Evolutionary conservation across 441 rosid species (phyloP).

Genomic region (Flueggea neowawraea): DNA sequence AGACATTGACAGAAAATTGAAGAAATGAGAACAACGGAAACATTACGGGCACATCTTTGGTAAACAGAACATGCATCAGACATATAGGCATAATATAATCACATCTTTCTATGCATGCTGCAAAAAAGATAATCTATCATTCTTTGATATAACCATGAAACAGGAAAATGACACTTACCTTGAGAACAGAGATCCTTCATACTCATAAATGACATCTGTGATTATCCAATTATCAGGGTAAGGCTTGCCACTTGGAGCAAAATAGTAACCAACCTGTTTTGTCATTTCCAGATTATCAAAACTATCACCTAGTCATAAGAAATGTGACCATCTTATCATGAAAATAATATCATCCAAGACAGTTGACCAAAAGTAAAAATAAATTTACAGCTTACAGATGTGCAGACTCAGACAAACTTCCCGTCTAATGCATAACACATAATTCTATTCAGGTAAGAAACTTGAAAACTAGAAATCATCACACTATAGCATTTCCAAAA

Average conservation of each 20-base stretch:
- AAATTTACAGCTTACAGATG: constrained; percentile 1
- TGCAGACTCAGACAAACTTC: background rate
- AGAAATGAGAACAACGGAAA: background rate
- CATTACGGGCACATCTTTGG: background rate
- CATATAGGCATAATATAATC: background rate
- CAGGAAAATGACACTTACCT: constrained; percentile 39
- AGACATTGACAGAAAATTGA: background rate
- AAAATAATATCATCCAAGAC: background rate
- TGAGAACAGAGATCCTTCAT: constrained; percentile 81
- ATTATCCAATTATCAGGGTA: constrained; percentile 99
- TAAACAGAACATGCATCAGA: background rate
- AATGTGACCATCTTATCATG: constrained; percentile 11
- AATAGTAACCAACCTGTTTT: constrained; percentile 87
- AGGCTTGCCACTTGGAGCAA: constrained; percentile 98
- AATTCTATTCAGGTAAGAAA: background rate
- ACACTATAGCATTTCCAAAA: too few relatives aligned
- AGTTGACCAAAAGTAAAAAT: background rate
- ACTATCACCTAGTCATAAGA: constrained; percentile 23
- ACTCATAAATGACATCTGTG: constrained; percentile 87
- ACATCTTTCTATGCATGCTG: background rate
- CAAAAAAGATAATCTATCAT: too few relatives aligned
- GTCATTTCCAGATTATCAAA: constrained; percentile 26
- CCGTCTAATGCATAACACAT: constrained; percentile 3
- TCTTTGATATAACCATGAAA: background rate
- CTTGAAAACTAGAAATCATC: background rate